Conservation (phyloP, 164 flowering plant species). For the Amborella trichopoda region DNA sequence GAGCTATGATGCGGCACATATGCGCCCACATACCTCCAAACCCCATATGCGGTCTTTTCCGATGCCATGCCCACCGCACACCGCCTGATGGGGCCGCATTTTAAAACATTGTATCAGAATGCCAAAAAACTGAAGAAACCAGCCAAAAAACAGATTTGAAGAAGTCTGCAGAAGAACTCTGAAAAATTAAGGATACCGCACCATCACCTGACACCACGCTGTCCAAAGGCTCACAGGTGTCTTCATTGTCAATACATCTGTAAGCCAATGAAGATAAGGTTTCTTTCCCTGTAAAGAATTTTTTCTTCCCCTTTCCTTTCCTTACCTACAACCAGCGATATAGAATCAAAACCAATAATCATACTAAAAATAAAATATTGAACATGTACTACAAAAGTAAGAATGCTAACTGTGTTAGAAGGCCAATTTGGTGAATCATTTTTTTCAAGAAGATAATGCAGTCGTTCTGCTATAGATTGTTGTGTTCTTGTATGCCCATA, state of each 20-base stretch:
- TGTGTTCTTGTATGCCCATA: constrained; percentile 7
- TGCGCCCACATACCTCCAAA: too few relatives aligned
- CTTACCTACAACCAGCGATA: constrained; percentile 21
- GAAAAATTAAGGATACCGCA: too few relatives aligned
- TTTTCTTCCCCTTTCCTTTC: constrained; percentile 19
- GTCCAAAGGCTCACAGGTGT: neutral
- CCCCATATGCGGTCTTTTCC: too few relatives aligned
- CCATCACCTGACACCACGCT: too few relatives aligned
- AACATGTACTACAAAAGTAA: neutral
- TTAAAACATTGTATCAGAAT: too few relatives aligned
- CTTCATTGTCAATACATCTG: constrained; percentile 22
- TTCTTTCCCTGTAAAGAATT: constrained; percentile 15
- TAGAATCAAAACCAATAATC: neutral
- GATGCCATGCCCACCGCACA: too few relatives aligned
- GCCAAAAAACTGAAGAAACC: neutral
- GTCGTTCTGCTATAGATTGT: constrained; percentile 46
- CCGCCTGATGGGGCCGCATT: too few relatives aligned
- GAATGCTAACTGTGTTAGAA: constrained; percentile 23
- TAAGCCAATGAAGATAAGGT: constrained; percentile 19
- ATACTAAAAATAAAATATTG: neutral
- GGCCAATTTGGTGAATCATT: constrained; percentile 14
- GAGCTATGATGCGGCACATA: too few relatives aligned
- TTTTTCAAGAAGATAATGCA: constrained; percentile 35
- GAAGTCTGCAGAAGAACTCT: too few relatives aligned
- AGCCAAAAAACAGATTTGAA: neutral